Evolutionary conservation across 257 asterid species (phyloP), one percentile per base, ranked within the genome.

Genomic region (Gentiana dahurica): DNA sequence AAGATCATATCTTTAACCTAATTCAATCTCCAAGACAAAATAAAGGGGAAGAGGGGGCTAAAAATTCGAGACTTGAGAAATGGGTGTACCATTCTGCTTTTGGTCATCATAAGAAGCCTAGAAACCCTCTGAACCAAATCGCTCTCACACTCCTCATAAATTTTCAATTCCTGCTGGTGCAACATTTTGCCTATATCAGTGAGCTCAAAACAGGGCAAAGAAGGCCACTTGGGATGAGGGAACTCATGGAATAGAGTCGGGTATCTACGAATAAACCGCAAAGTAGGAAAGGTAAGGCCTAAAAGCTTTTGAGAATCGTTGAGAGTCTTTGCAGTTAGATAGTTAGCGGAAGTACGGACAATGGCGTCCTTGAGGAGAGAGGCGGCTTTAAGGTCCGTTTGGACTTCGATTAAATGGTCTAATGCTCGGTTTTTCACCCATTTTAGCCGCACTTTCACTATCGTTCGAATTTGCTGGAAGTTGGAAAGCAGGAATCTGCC

Each of bases 231-330:
- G 0, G 95, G 90, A 58, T 87, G 98, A 53, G 95, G 89, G 73
- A 77, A 87, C 92, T 91, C 98, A 64, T 75, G 79, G 70, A 87
- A 91, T 36, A 90, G 79, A 38, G 89, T 80, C 60, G 95, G 98
- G 79, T 82, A 87, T 73, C 95, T 70, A 48, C 96, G 73, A 35
- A 83, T 61, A 33, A 90, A 90, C 68, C 92, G 94, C 61, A 91
- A 63, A 6, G 95, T 87, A 1, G 96, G 96, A 54, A 91, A 78
- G 2, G 95, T 85, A 63, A 91, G 79, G 13, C 96, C 95, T 50
- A 87, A 68, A 7, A 84, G 78, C 72, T 78, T 87, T 41, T 87
- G 96, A 12, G 98, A 75, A 54, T 83, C 84, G 0, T 55, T 32
- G 15, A 87, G 89, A 0, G 94, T 75, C 57, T 77, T 79, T 4